Evolutionary conservation across 805 yeast species (phyloP).

Genomic region (Saturnispora hagleri): DNA sequence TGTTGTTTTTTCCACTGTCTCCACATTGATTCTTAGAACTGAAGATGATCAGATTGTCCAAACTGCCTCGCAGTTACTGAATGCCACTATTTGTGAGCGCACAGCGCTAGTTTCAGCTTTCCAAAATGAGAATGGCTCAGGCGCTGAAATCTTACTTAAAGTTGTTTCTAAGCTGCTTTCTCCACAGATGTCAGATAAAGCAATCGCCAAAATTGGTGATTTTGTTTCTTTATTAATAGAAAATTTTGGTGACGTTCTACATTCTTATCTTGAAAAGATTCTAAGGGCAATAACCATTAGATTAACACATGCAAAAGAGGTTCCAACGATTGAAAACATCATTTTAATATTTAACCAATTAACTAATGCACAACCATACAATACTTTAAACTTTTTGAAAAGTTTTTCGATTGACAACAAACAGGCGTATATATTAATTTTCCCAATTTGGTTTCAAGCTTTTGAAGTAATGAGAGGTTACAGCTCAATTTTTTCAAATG

Average conservation of each 20-base stretch:
- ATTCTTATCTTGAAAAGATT: constrained; percentile 44
- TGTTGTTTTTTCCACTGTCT: constrained; percentile 35
- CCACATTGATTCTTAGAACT: constrained; percentile 34
- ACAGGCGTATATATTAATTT: constrained; percentile 44
- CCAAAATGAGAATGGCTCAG: constrained; percentile 29
- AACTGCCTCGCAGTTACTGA: constrained; percentile 65
- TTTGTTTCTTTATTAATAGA: constrained; percentile 23
- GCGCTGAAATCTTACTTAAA: constrained; percentile 48
- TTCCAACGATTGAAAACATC: constrained; percentile 69
- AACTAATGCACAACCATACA: constrained; percentile 50
- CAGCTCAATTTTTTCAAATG: constrained; percentile 55
- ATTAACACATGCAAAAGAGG: constrained; percentile 54
- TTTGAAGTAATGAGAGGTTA: constrained; percentile 77
- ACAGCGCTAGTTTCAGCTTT: neutral
- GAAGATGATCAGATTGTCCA: constrained; percentile 75
- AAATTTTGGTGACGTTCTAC: constrained; percentile 30
- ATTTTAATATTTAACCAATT: constrained; percentile 68
- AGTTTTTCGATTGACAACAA: constrained; percentile 25
- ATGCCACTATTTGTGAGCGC: constrained; percentile 42
- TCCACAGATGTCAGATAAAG: constrained; percentile 66
- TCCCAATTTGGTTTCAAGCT: constrained; percentile 76
- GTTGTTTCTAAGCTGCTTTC: constrained; percentile 63
- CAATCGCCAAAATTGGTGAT: constrained; percentile 71
- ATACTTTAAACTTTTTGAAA: constrained; percentile 54
- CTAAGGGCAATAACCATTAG: constrained; percentile 65